Conservation (phyloP, 2,329 filamentous ascomycete genomes). For the Colletotrichum lindemuthianum region DNA sequence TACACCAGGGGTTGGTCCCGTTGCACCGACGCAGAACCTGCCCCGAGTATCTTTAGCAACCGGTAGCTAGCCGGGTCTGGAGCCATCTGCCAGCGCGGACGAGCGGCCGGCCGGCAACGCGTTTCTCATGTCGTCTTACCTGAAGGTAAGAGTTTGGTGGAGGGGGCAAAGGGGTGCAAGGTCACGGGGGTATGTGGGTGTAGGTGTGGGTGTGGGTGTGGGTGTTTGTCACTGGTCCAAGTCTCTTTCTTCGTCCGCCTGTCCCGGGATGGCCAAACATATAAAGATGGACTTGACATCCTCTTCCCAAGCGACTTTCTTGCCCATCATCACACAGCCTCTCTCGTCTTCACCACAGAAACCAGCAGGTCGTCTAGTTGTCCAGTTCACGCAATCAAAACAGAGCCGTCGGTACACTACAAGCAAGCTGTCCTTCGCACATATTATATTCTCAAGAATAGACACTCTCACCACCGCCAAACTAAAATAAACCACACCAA, state of each 20-base stretch:
- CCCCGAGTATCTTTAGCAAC: conserved; percentile 9
- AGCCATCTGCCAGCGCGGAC: neutral
- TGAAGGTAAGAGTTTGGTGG: neutral
- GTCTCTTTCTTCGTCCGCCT: conserved; percentile 6
- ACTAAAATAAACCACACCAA: neutral
- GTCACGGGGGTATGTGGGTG: no score
- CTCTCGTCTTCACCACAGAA: no score
- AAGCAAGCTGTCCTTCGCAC: conserved; percentile 20
- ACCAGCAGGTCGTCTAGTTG: no score
- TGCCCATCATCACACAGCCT: neutral
- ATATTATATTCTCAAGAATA: neutral
- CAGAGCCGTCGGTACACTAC: conserved; percentile 26
- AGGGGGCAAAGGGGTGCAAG: conserved; percentile 5
- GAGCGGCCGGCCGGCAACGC: conserved; percentile 12
- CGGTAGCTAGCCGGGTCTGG: conserved; percentile 12
- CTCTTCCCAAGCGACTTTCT: neutral
- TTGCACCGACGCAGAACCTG: neutral
- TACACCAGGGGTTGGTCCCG: neutral
- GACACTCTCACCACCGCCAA: neutral
- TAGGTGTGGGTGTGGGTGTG: no score
- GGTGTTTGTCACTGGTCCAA: neutral
- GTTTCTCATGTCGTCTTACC: conserved; percentile 3
- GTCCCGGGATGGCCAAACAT: conserved; percentile 6
- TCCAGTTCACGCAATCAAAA: no score
- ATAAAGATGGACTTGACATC: conserved; percentile 26